These are phyloP conservation scores for Neltuma alba DNA, from an alignment of 306 rosid genomes.

Conservation along the genomic window DNA sequence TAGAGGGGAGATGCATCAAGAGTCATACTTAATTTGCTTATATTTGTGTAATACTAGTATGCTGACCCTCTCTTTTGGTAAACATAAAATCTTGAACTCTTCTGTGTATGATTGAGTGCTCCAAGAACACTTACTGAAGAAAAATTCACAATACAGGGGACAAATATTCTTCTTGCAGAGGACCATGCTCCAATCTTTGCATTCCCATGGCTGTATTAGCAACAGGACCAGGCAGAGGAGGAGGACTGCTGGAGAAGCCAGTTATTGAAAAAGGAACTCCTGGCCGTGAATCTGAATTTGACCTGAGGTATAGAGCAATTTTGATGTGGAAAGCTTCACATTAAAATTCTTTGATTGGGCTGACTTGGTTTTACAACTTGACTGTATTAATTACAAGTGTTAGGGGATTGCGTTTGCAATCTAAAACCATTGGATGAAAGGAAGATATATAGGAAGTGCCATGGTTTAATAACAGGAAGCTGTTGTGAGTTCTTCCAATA, in stretches of 20 bases:
- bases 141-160: slow-evolving; percentile 55
- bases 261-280: slow-evolving; percentile 61
- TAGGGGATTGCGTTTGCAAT: background rate
- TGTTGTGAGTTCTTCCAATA: background rate
- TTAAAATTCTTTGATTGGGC: background rate
- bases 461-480: background rate
- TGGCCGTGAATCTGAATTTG: slow-evolving; percentile 73
- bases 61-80: slow-evolving; percentile 12
- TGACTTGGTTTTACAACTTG: background rate
- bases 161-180: slow-evolving; percentile 53
- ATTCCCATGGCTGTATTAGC: slow-evolving; percentile 52
- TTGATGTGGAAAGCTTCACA: slow-evolving; percentile 10
- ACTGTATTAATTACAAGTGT: background rate
- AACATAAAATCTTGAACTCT: slow-evolving; percentile 4
- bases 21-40: background rate
- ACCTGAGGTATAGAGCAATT: slow-evolving; percentile 54
- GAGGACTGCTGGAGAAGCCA: slow-evolving; percentile 65
- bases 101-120: slow-evolving; percentile 12
- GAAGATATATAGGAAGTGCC: background rate
- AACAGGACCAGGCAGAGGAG: slow-evolving; percentile 63
- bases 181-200: slow-evolving; percentile 55
- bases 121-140: slow-evolving; percentile 21
- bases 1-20: background rate
- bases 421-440: slow-evolving; percentile 1
- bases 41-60: background rate